phyloP scores from a whole-genome alignment of 176 grass and related monocot genomes.

The Metroxylon sagu region DNA sequence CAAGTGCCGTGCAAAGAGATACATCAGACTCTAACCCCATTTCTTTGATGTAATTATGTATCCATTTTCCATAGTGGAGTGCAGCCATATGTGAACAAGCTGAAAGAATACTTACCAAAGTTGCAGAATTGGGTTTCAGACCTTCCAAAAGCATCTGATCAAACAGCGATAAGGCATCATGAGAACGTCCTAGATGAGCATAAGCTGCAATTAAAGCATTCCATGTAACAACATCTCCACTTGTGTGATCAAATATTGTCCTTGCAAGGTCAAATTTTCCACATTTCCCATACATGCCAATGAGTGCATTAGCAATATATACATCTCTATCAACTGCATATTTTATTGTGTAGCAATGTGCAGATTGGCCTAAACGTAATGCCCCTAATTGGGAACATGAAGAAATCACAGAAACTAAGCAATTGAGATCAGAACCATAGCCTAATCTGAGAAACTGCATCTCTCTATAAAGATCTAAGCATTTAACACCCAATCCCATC shows the following conservation, averaged over 20 bases:
- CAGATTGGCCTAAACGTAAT: conserved; percentile 36
- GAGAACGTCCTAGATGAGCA: conserved; percentile 36
- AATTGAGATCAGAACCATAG: conserved; percentile 29
- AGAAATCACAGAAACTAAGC: conserved; percentile 44
- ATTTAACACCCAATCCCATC: conserved; percentile 41
- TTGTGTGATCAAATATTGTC: conserved; percentile 33
- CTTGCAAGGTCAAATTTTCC: conserved; percentile 38
- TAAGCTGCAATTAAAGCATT: conserved; percentile 55
- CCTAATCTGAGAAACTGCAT: conserved; percentile 31
- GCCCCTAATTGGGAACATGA: conserved; percentile 42
- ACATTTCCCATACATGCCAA: conserved; percentile 60
- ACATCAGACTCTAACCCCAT: conserved; percentile 34
- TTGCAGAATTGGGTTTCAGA: conserved; percentile 44
- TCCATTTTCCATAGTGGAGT: conserved; percentile 38
- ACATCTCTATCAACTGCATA: conserved; percentile 25
- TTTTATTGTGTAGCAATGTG: conserved; percentile 47
- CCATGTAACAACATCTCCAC: conserved; percentile 50
- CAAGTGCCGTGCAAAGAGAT: conserved; percentile 40
- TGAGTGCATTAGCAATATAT: conserved; percentile 51
- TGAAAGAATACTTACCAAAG: conserved; percentile 41
- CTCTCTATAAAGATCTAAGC: conserved; percentile 53
- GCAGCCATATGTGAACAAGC: conserved; percentile 41
- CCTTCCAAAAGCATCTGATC: conserved; percentile 46
- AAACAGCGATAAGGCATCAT: conserved; percentile 40
- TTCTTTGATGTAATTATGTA: conserved; percentile 50